Evolutionary conservation across 208 protist species (phyloP).

Genomic region (Leptomonas pyrrhocoris): DNA sequence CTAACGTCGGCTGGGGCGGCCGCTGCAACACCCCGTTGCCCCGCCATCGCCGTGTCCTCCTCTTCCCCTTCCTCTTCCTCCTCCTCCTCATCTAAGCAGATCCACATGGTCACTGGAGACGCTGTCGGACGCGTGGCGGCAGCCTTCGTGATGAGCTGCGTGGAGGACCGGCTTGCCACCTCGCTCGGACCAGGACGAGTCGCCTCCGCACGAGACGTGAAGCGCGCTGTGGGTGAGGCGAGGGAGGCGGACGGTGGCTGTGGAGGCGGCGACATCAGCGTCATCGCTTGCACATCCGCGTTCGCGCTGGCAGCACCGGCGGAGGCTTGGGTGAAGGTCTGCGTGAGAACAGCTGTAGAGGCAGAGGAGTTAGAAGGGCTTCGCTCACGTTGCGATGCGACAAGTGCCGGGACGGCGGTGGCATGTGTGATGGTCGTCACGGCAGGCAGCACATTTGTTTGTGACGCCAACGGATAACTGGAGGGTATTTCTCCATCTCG

Average conservation of each 20-base stretch:
- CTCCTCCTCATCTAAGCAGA: conserved; percentile 77
- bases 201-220: not conserved
- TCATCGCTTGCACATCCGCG: not conserved
- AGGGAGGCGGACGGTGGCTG: not conserved
- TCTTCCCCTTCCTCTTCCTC: conserved; percentile 38
- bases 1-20: not conserved
- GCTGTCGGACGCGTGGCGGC: conserved; percentile 58
- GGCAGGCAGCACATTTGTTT: not conserved
- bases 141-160: conserved; percentile 56
- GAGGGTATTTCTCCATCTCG: not conserved
- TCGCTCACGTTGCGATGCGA: not conserved
- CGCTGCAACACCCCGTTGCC: not conserved
- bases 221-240: not conserved
- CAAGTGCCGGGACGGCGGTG: not conserved
- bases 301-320: not conserved
- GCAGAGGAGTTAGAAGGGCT: conserved; percentile 3
- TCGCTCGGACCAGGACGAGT: not conserved
- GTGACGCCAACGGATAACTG: not conserved
- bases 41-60: not conserved
- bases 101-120: conserved; percentile 76
- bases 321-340: conserved; percentile 11
- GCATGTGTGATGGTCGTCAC: no score
- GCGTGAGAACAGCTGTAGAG: conserved; percentile 10
- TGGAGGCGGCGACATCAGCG: not conserved
- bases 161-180: conserved; percentile 39